Conservation (phyloP, 1,139 yeast species). For the Kodamaea plutei region DNA sequence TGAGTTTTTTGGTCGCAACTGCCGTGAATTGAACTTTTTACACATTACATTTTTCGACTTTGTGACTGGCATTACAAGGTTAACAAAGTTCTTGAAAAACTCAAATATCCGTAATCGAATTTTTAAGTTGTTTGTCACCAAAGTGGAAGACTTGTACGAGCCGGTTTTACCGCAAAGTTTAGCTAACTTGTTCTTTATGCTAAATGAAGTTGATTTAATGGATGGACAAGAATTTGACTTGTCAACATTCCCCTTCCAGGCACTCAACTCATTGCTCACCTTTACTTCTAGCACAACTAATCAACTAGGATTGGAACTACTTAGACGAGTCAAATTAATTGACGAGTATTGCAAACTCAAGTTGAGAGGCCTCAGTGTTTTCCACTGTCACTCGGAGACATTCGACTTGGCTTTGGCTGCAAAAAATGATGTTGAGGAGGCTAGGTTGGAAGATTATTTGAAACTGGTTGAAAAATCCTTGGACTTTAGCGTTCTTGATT, state of each 20-base stretch:
- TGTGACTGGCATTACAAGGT: slow-evolving; percentile 21
- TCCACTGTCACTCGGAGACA: slow-evolving; percentile 32
- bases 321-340: slow-evolving; percentile 21
- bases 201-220: slow-evolving; percentile 28
- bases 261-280: slow-evolving; percentile 24
- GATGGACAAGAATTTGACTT: slow-evolving; percentile 19
- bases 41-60: slow-evolving; percentile 35
- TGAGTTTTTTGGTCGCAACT: slow-evolving; percentile 25
- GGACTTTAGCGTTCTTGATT: slow-evolving; percentile 19
- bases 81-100: slow-evolving; percentile 24
- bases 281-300: slow-evolving; percentile 32
- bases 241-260: slow-evolving; percentile 17
- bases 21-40: slow-evolving; percentile 26
- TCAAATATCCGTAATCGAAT: slow-evolving; percentile 27
- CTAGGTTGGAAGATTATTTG: slow-evolving; percentile 12
- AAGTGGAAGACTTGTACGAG: slow-evolving; percentile 19
- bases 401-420: background rate
- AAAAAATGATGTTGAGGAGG: slow-evolving; percentile 5
- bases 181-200: slow-evolving; percentile 31
- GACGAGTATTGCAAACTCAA: slow-evolving; percentile 22
- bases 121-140: slow-evolving; percentile 31
- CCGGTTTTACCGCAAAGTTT: slow-evolving; percentile 29
- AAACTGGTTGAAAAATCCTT: slow-evolving; percentile 20
- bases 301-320: slow-evolving; percentile 30
- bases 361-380: slow-evolving; percentile 29